phyloP scores from a whole-genome alignment of 768 basidiomycete species.

The Pholiota conissans region DNA sequence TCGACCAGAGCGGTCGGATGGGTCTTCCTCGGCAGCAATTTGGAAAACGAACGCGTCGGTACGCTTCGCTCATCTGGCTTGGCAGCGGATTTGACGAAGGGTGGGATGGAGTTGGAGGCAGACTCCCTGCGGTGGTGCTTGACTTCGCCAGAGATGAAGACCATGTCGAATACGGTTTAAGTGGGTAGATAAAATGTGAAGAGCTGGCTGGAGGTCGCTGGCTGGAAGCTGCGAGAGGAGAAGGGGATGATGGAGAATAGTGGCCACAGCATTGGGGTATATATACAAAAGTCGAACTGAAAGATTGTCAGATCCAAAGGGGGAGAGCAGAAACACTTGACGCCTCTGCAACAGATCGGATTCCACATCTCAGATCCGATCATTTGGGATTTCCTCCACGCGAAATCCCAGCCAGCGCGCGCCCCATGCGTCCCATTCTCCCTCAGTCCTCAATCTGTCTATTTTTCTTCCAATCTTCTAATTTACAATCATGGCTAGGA shows the following conservation, averaged over 20 bases:
- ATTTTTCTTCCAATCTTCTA: neutral
- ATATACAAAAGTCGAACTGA: conserved; percentile 16
- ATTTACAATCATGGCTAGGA: neutral
- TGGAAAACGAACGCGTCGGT: conserved; percentile 20
- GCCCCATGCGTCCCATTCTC: neutral
- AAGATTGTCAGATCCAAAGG: conserved; percentile 15
- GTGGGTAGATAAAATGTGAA: conserved; percentile 4
- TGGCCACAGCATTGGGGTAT: conserved; percentile 11
- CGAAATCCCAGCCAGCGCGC: neutral
- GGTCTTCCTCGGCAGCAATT: conserved; percentile 17
- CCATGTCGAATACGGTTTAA: conserved; percentile 17
- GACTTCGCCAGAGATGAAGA: conserved; percentile 30
- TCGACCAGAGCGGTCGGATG: conserved; percentile 41
- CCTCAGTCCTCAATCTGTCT: neutral
- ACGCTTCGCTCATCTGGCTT: conserved; percentile 19
- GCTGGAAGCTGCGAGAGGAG: conserved; percentile 3
- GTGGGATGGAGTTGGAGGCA: conserved; percentile 21
- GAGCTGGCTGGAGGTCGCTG: neutral
- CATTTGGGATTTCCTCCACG: neutral
- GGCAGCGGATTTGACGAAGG: conserved; percentile 20
- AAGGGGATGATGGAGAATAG: conserved; percentile 17
- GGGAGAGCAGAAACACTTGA: conserved; percentile 6
- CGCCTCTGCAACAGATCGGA: neutral
- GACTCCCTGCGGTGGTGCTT: conserved; percentile 30
- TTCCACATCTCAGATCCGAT: neutral